A percentile compares a stretch with the other conserved stretches of the same genome.
Conservation (phyloP, 2,329 filamentous ascomycete genomes). For the Talaromyces rugulosus region DNA sequence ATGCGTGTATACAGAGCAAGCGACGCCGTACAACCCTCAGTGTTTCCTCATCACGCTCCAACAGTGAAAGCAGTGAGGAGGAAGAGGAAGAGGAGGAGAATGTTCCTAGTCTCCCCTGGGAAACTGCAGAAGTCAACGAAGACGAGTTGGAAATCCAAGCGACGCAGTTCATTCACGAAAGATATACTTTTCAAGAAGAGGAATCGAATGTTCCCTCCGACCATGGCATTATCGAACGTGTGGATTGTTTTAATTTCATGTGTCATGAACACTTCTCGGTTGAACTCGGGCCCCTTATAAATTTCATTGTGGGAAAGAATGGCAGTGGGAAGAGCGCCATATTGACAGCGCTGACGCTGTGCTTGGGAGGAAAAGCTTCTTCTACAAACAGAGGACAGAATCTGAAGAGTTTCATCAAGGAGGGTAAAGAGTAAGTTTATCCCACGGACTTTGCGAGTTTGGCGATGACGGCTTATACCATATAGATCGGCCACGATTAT, state of each 20-base stretch:
- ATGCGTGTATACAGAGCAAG: constrained; percentile 7
- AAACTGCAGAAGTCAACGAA: constrained; percentile 23
- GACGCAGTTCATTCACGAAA: constrained; percentile 58
- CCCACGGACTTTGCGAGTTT: neutral
- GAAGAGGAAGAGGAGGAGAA: neutral
- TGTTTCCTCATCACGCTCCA: neutral
- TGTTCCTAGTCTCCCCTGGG: neutral
- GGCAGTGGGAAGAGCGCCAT: constrained; percentile 97
- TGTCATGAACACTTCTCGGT: constrained; percentile 81
- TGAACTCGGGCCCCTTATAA: constrained; percentile 86
- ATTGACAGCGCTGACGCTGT: constrained; percentile 85
- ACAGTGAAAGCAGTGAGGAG: neutral
- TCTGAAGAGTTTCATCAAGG: constrained; percentile 85
- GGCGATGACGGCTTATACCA: constrained; percentile 10
- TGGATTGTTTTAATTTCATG: constrained; percentile 93
- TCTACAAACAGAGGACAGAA: constrained; percentile 88
- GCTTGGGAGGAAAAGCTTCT: constrained; percentile 89
- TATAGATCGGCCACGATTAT: constrained; percentile 58
- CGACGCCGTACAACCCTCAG: constrained; percentile 10
- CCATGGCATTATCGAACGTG: constrained; percentile 80
- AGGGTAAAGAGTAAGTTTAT: constrained; percentile 66
- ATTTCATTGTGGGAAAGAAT: constrained; percentile 97
- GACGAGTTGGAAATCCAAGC: constrained; percentile 53
- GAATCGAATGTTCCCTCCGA: constrained; percentile 72
- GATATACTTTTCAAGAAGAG: constrained; percentile 43